Evolutionary conservation across 2,329 filamentous ascomycete species (phyloP).

Genomic region (Phyllosticta citribraziliensis): DNA sequence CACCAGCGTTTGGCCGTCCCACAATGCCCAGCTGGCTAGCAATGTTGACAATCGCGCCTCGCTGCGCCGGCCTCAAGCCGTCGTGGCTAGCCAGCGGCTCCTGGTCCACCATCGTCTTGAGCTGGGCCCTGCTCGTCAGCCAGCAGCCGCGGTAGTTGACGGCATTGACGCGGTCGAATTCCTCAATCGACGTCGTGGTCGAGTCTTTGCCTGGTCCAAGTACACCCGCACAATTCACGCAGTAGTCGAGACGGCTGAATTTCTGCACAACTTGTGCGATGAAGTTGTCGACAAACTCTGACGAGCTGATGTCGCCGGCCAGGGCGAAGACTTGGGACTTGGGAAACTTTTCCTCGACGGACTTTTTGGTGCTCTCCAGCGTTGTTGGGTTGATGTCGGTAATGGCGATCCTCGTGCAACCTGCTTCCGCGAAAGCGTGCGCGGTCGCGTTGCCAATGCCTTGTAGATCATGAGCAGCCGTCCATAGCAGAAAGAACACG

Average conservation of each 20-base stretch:
- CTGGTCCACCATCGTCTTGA: constrained; percentile 42
- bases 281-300: constrained; percentile 34
- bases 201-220: constrained; percentile 34
- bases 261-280: constrained; percentile 20
- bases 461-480: constrained; percentile 16
- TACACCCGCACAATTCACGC: constrained; percentile 47
- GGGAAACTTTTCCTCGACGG: constrained; percentile 27
- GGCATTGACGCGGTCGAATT: constrained; percentile 44
- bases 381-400: constrained; percentile 41
- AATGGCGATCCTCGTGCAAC: constrained; percentile 44
- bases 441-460: constrained; percentile 48
- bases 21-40: constrained; percentile 42
- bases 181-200: constrained; percentile 36
- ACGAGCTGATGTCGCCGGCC: constrained; percentile 41
- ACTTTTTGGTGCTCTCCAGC: constrained; percentile 28
- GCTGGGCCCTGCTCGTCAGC: constrained; percentile 45
- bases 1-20: constrained; percentile 22
- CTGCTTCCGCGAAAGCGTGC: constrained; percentile 40
- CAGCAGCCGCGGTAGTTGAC: constrained; percentile 51
- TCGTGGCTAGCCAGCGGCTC: constrained; percentile 40
- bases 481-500: neutral
- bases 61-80: constrained; percentile 26
- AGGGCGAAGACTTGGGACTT: constrained; percentile 23
- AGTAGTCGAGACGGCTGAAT: constrained; percentile 46
- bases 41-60: constrained; percentile 46